Percentiles rank a stretch among this genome's conserved stretches.
phyloP scores from a whole-genome alignment of 2,329 filamentous ascomycete species.

The Cladophialophora immunda region DNA sequence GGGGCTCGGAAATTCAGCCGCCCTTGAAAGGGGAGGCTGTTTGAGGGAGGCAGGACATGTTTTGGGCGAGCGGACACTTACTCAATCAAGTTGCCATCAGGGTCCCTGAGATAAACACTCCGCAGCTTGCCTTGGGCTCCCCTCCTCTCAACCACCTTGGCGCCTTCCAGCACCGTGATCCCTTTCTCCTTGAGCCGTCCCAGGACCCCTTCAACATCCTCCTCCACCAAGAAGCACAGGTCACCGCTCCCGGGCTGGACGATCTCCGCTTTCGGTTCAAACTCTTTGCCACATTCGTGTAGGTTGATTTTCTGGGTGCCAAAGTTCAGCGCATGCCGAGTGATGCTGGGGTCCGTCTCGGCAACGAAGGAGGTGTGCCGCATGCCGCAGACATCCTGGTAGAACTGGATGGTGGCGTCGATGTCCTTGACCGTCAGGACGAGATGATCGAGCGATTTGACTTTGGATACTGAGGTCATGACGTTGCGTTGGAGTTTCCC shows the following conservation, averaged over 20 bases:
- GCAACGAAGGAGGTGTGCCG: conserved; percentile 61
- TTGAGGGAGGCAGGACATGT: background rate
- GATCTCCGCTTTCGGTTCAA: conserved; percentile 65
- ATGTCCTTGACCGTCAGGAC: conserved; percentile 67
- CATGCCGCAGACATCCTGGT: conserved; percentile 66
- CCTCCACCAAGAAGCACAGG: conserved; percentile 66
- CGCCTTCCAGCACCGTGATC: conserved; percentile 61
- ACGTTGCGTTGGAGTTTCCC: background rate
- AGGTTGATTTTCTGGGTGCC: conserved; percentile 70
- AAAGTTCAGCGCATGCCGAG: conserved; percentile 64
- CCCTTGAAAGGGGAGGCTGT: background rate
- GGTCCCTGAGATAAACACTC: conserved; percentile 69
- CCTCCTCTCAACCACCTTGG: conserved; percentile 62
- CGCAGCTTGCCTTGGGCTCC: conserved; percentile 64
- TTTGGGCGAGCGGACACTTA: conserved; percentile 47
- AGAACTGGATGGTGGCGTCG: conserved; percentile 62
- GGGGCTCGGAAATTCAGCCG: background rate
- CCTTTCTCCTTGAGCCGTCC: conserved; percentile 52
- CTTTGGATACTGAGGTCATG: conserved; percentile 37
- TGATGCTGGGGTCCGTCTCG: conserved; percentile 46
- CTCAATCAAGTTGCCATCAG: conserved; percentile 70
- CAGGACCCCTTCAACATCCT: conserved; percentile 59
- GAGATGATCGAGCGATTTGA: conserved; percentile 66
- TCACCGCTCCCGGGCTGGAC: conserved; percentile 67
- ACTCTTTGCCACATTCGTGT: conserved; percentile 66